Base-by-base conservation (phyloP, 345 rosid species). In the Hibiscus mutabilis region DNA sequence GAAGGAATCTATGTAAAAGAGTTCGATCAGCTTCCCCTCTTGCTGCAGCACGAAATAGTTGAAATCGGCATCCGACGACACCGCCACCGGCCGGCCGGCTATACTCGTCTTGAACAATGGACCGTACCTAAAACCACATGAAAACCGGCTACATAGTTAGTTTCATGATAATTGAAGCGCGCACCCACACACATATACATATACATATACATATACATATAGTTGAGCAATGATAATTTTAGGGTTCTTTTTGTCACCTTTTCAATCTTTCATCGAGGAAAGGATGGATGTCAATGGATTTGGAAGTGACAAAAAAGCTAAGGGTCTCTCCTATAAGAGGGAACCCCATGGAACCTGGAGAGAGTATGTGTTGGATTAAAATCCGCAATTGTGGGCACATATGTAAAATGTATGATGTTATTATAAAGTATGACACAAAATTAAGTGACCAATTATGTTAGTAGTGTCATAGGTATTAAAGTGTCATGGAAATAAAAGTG, bases 261-360 rank as follows among this genome's bases (percentile, higher is more conserved):
- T 52, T 24, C 37, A 22, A 15, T 64, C 70, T 63, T 21, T 53
- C 27, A 21, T 53, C 52, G 2, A 73, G 13, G 4, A 73, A 73
- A 4, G 70, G 70, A 33, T 37, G 61, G 33, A 73, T 13, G 33
- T 64, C 75, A 37, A 63, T 18, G 16, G 70, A 65, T 4, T 65
- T 64, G 71, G 29, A 53, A 9, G 70, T 60, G 62, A 37, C 55
- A 40, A 66, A 13, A 21, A 73, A 53, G 21, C 44, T 44, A 16
- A 73, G 21, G 53, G 76, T 73, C 70, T 73, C 76, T 18, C 76
- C 76, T 5, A 73, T 65, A n/a, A 73, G 46, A 3, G 71, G 76
- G 35, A 64, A 35, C 0, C 76, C 76, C 76, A 73, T 62, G 15
- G 75, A 73, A 52, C 75, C 75, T 13, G 75, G 69, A 33, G 75